Percentiles rank a stretch among this genome's conserved stretches.
Evolutionary conservation across 768 basidiomycete genomes (phyloP).

Genomic region (Russula sp.): DNA sequence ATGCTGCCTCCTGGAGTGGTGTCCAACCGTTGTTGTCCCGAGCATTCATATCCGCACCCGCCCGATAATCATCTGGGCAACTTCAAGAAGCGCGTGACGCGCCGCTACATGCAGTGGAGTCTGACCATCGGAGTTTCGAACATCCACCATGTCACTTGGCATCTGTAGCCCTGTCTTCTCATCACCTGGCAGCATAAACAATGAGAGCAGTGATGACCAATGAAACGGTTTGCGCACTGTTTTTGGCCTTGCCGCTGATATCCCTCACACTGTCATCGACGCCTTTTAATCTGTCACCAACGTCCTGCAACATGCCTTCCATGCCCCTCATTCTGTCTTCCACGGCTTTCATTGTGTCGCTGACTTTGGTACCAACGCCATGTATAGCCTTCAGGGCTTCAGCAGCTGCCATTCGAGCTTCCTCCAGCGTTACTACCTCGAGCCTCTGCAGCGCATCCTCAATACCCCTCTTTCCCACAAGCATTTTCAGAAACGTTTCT

Average conservation of each 20-base stretch:
- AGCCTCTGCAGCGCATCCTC: constrained; percentile 1
- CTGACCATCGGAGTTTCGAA: not conserved
- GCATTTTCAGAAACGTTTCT: constrained; percentile 6
- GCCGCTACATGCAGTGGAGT: not conserved
- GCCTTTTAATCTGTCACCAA: no score
- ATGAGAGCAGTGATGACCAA: not conserved
- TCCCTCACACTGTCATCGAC: not conserved
- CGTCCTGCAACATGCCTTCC: no score
- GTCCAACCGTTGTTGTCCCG: not conserved
- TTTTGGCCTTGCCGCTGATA: not conserved
- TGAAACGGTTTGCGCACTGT: not conserved
- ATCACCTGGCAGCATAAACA: not conserved
- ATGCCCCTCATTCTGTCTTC: no score
- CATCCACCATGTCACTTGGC: no score
- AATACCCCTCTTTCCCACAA: not conserved
- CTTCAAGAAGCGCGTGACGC: no score
- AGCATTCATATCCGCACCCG: no score
- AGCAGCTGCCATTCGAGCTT: not conserved
- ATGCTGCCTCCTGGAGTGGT: not conserved
- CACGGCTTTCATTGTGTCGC: no score
- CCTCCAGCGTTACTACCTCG: not conserved
- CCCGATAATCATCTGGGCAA: no score
- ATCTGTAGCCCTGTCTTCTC: no score
- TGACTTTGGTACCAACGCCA: not conserved
- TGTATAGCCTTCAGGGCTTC: not conserved